Evolutionary conservation across 495 filamentous ascomycete species (phyloP).

Genomic region (Cladorrhinum samala): DNA sequence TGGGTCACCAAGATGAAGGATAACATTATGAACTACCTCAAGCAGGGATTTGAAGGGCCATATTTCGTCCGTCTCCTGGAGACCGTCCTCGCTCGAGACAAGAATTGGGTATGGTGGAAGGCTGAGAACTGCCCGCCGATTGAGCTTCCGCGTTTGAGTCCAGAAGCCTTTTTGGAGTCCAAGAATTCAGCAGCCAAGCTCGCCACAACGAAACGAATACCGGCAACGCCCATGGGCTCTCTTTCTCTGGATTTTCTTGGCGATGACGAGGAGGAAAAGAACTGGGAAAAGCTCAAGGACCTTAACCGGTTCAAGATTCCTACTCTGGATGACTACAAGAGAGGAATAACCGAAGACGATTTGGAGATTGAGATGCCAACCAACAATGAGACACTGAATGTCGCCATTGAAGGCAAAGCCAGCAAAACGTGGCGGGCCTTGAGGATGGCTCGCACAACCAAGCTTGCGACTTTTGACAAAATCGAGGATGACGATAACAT

Average conservation of each 20-base stretch:
- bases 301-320: slow-evolving; percentile 40
- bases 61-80: slow-evolving; percentile 96
- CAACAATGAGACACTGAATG: slow-evolving; percentile 61
- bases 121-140: slow-evolving; percentile 86
- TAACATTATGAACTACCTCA: slow-evolving; percentile 71
- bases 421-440: slow-evolving; percentile 88
- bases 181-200: slow-evolving; percentile 56
- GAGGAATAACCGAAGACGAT: slow-evolving; percentile 61
- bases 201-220: slow-evolving; percentile 60
- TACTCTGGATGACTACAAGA: slow-evolving; percentile 42
- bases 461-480: slow-evolving; percentile 73
- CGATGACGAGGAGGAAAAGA: slow-evolving; percentile 46
- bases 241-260: slow-evolving; percentile 71
- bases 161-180: slow-evolving; percentile 58
- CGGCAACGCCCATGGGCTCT: slow-evolving; percentile 60
- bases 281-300: slow-evolving; percentile 44
- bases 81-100: slow-evolving; percentile 87
- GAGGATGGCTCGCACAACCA: slow-evolving; percentile 65
- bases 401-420: slow-evolving; percentile 59
- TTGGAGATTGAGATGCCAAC: slow-evolving; percentile 78
- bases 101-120: slow-evolving; percentile 99
- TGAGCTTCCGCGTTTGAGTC: slow-evolving; percentile 61
- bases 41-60: slow-evolving; percentile 65
- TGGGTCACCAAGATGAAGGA: slow-evolving; percentile 73
- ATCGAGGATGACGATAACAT: slow-evolving; percentile 74